Conservation (phyloP, 352 stramenopile species). For the Phytophthora fragariae region DNA sequence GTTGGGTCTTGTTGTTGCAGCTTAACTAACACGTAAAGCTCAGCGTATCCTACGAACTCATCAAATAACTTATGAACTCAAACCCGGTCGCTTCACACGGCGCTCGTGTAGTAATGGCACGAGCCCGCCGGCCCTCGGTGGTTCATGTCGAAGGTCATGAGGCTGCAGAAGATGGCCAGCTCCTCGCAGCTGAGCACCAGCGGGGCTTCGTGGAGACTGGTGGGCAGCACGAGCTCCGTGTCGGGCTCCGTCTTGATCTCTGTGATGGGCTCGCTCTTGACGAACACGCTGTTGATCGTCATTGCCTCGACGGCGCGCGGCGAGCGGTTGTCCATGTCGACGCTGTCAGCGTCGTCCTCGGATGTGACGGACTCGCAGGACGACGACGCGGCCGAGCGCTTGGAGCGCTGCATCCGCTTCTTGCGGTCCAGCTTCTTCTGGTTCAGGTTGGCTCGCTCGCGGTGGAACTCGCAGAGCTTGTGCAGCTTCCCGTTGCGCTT, state of each 20-base stretch:
- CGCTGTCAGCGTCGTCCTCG: conserved; percentile 46
- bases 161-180: conserved; percentile 79
- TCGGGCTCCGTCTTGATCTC: conserved; percentile 21
- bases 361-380: conserved; percentile 52
- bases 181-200: conserved; percentile 69
- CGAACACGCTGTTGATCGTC: conserved; percentile 38
- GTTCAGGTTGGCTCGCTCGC: conserved; percentile 85
- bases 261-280: conserved; percentile 21
- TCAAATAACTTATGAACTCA: conserved; percentile 3
- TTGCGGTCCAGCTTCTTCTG: conserved; percentile 90
- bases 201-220: conserved; percentile 70
- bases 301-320: conserved; percentile 64
- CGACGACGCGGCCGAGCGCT: conserved; percentile 22
- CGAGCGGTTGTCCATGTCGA: conserved; percentile 40
- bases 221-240: conserved; percentile 44
- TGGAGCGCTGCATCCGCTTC: conserved; percentile 72
- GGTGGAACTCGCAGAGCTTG: conserved; percentile 88
- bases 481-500: conserved; percentile 88
- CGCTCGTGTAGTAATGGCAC: conserved; percentile 47
- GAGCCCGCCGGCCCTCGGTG: conserved; percentile 25
- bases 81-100: conserved; percentile 31
- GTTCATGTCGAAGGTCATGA: conserved; percentile 75
- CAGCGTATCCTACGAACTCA: background rate
- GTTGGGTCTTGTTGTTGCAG: too few species aligned
- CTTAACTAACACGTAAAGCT: too few species aligned